phyloP scores from a whole-genome alignment of 768 basidiomycete species.

The Trametes maxima region DNA sequence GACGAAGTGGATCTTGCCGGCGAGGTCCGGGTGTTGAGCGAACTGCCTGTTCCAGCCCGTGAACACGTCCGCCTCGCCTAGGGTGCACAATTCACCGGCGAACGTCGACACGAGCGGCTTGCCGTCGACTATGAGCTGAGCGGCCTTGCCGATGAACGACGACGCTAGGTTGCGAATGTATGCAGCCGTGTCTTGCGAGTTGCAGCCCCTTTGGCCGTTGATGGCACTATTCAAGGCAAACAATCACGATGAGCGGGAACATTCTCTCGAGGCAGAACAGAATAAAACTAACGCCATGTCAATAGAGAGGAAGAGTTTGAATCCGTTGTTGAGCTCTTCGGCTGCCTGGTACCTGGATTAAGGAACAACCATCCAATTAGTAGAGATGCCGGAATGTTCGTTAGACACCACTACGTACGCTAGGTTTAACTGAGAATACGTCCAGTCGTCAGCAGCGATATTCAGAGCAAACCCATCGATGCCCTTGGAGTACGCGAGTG shows the following conservation, averaged over 20 bases:
- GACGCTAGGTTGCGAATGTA: conserved; percentile 49
- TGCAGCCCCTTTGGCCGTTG: conserved; percentile 39
- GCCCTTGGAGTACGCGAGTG: conserved; percentile 49
- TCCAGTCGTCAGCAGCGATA: conserved; percentile 56
- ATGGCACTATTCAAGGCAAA: conserved; percentile 34
- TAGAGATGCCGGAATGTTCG: not conserved
- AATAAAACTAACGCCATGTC: conserved; percentile 66
- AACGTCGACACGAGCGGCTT: conserved; percentile 64
- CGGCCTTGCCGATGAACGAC: conserved; percentile 49
- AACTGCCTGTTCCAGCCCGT: conserved; percentile 50
- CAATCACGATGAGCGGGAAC: not conserved
- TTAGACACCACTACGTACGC: conserved; percentile 39
- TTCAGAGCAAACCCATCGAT: conserved; percentile 67
- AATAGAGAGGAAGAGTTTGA: conserved; percentile 74
- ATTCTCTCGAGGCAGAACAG: not conserved
- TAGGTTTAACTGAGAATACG: conserved; percentile 45
- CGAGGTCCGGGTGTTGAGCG: conserved; percentile 35
- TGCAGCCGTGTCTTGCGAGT: conserved; percentile 39
- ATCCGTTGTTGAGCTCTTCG: conserved; percentile 31
- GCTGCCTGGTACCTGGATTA: conserved; percentile 39
- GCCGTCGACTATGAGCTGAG: conserved; percentile 55
- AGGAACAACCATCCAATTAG: not conserved
- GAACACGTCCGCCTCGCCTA: conserved; percentile 44
- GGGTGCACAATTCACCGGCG: conserved; percentile 64
- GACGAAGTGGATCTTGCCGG: conserved; percentile 52